Evolutionary conservation across 306 rosid genomes (phyloP).

Genomic region (Quercus agrifolia): DNA sequence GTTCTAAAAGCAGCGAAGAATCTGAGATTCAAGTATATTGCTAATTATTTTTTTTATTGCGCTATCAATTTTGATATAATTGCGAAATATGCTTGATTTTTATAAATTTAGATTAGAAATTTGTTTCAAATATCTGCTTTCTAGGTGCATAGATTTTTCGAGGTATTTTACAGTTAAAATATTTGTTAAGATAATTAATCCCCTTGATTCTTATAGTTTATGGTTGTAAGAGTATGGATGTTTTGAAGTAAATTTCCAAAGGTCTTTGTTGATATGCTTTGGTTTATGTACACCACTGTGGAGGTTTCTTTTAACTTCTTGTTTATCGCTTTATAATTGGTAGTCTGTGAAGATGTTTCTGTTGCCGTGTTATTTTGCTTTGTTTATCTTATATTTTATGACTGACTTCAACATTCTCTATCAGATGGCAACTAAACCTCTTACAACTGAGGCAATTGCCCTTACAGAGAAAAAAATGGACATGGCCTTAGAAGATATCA

Average conservation of each 20-base stretch:
- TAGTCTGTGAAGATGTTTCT: background rate
- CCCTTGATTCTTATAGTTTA: too few relatives aligned
- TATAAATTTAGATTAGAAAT: too few relatives aligned
- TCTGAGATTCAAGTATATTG: background rate
- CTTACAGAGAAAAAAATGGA: constrained; percentile 98
- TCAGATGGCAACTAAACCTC: constrained; percentile 85
- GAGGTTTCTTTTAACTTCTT: background rate
- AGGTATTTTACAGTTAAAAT: too few relatives aligned
- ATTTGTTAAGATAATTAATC: too few relatives aligned
- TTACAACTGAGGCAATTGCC: constrained; percentile 68
- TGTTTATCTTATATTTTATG: background rate
- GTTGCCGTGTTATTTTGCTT: background rate
- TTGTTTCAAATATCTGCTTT: too few relatives aligned
- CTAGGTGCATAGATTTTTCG: too few relatives aligned
- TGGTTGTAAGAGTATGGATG: too few relatives aligned
- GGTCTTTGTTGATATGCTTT: too few relatives aligned
- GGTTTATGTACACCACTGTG: too few relatives aligned
- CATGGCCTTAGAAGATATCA: constrained; percentile 89
- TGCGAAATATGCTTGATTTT: too few relatives aligned
- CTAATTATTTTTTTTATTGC: background rate
- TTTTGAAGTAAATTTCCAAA: too few relatives aligned
- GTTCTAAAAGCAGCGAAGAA: background rate
- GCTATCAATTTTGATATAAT: too few relatives aligned
- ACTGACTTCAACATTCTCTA: background rate
- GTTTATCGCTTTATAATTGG: background rate